Percentiles rank a stretch among this genome's conserved stretches.
These are phyloP conservation scores for Monosporascus sp. DNA, from an alignment of 2,329 filamentous ascomycete species.

Conservation along the genomic window DNA sequence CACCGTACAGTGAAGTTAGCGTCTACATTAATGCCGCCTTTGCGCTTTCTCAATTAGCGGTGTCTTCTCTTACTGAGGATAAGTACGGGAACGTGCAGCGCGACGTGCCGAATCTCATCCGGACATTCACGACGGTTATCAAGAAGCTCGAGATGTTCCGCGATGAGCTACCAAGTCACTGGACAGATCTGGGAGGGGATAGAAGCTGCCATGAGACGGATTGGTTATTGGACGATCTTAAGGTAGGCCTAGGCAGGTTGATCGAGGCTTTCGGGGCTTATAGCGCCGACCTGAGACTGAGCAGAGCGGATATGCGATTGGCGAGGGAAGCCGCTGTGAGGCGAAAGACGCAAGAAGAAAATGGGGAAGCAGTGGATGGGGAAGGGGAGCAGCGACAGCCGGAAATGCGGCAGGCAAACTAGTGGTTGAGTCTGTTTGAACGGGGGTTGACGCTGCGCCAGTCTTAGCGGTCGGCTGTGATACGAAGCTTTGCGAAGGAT, in stretches of 20 bases:
- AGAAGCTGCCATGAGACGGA: conserved; percentile 63
- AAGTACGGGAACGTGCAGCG: conserved; percentile 79
- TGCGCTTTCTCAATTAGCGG: conserved; percentile 62
- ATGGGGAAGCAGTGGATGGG: background rate
- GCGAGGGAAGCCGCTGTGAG: conserved; percentile 60
- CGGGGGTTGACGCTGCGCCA: background rate
- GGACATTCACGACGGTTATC: conserved; percentile 64
- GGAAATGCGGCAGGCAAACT: conserved; percentile 28
- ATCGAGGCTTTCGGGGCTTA: conserved; percentile 71
- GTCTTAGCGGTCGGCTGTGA: too few species aligned
- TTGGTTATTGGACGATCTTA: conserved; percentile 59
- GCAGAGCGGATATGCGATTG: conserved; percentile 62
- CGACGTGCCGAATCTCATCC: conserved; percentile 70
- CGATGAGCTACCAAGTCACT: conserved; percentile 56
- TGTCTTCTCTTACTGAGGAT: conserved; percentile 74
- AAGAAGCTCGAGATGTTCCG: conserved; percentile 65
- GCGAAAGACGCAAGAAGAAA: conserved; percentile 3
- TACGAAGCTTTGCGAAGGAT: too few species aligned
- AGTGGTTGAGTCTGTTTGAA: conserved; percentile 13
- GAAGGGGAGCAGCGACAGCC: conserved; percentile 5
- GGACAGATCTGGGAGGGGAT: conserved; percentile 66
- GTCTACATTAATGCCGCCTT: conserved; percentile 68
- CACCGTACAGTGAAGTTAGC: conserved; percentile 64
- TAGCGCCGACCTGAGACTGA: conserved; percentile 63
- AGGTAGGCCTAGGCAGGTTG: conserved; percentile 58